Percentiles rank a stretch among this genome's conserved stretches.
Evolutionary conservation across 306 rosid species (phyloP).

Genomic region (Corylus heterophylla): DNA sequence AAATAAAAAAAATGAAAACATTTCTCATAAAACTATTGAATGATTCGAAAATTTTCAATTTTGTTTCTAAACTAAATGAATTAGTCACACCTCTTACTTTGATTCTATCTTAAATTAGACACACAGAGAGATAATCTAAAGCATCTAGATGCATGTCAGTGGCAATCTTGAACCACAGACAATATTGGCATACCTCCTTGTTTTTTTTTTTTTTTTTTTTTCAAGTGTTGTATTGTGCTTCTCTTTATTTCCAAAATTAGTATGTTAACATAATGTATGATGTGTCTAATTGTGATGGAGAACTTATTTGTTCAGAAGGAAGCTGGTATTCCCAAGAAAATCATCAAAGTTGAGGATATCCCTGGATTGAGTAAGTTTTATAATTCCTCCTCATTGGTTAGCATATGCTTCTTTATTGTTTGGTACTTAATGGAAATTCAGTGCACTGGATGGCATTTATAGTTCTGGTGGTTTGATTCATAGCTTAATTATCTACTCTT

Average conservation of each 20-base stretch:
- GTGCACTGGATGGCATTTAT: slow-evolving; percentile 20
- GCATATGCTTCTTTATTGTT: background rate
- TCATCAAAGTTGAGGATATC: slow-evolving; percentile 72
- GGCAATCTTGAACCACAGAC: background rate
- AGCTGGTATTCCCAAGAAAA: slow-evolving; percentile 79
- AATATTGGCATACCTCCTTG: background rate
- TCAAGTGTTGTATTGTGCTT: slow-evolving; percentile 16
- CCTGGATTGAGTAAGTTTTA: slow-evolving; percentile 84
- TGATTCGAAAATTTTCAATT: background rate
- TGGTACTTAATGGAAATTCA: slow-evolving; percentile 8
- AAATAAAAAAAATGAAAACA: no score
- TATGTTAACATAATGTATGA: slow-evolving; percentile 2
- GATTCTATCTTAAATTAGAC: background rate
- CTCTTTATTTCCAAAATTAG: slow-evolving; percentile 6
- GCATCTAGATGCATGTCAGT: slow-evolving; percentile 3
- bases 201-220: background rate
- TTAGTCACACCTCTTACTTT: background rate
- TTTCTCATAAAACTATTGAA: background rate
- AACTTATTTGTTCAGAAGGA: slow-evolving; percentile 62
- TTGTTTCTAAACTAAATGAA: background rate
- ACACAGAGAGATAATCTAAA: background rate
- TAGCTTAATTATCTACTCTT: background rate
- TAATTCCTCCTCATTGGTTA: slow-evolving; percentile 16
- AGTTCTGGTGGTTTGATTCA: slow-evolving; percentile 5
- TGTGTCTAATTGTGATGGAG: slow-evolving; percentile 16